A percentile compares a stretch with the other conserved stretches of the same genome.
Conservation (phyloP, 768 basidiomycete species). For the Amylocystis lapponica region DNA sequence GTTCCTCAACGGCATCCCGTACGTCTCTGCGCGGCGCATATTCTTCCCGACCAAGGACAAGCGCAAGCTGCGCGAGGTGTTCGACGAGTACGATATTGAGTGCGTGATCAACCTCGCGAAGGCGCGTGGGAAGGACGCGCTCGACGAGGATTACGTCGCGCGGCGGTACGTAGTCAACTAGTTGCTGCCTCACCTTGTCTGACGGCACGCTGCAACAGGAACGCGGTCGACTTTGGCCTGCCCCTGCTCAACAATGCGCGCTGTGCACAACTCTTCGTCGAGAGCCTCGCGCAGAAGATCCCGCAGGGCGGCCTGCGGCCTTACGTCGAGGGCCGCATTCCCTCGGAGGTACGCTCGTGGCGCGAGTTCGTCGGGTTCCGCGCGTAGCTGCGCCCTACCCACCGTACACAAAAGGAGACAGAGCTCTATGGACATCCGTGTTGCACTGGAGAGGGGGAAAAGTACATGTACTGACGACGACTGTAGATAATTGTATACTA, state of each 20-base stretch:
- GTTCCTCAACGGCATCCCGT: conserved; percentile 71
- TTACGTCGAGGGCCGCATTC: conserved; percentile 85
- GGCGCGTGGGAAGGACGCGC: conserved; percentile 63
- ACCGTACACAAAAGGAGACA: too few relatives aligned
- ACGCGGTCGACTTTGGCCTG: conserved; percentile 94
- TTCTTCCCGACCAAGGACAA: conserved; percentile 97
- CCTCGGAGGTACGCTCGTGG: conserved; percentile 91
- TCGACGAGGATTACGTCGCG: conserved; percentile 96
- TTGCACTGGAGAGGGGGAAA: too few relatives aligned
- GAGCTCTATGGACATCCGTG: too few relatives aligned
- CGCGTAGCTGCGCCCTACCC: too few relatives aligned
- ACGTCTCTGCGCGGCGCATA: conserved; percentile 81
- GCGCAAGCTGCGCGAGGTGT: conserved; percentile 88
- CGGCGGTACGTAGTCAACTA: conserved; percentile 48
- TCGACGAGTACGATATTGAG: conserved; percentile 91
- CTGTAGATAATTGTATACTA: too few relatives aligned
- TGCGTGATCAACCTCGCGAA: conserved; percentile 91
- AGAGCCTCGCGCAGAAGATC: conserved; percentile 80
- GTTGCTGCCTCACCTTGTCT: conserved; percentile 1
- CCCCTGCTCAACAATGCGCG: conserved; percentile 87
- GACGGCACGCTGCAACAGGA: too few relatives aligned
- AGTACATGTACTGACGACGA: conserved; percentile 17
- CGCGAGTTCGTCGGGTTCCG: conserved; percentile 76
- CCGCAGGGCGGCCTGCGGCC: conserved; percentile 69
- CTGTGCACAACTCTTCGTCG: conserved; percentile 86